Evolutionary conservation across 108 stramenopile genomes (phyloP), one percentile per base, ranked within the genome.

Genomic region (Seminavis robusta): DNA sequence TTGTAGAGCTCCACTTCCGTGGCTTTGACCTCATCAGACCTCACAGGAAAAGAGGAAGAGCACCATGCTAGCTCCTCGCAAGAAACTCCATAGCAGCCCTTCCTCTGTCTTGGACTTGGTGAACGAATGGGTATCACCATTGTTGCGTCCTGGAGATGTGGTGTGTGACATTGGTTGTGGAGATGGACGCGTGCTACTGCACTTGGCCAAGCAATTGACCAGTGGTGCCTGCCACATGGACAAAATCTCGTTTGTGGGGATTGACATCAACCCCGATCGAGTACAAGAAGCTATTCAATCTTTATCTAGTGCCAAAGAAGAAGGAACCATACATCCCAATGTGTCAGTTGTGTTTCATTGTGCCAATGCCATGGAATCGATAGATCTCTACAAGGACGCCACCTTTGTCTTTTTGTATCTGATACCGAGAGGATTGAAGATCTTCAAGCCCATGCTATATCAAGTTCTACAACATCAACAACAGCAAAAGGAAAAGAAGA

Each of bases 141-240:
- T 47, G 45, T 1, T 69, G 34, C 13, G 54, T 29, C 9, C 45
- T 4, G 39, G 45, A 20, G 80, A 82, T 61, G 19, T 17, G 6
- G 69, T 94, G 11, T 79, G 75, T 45, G 92, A 94, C 52, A 66
- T 94, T 50, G 92, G 92, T 24, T 94, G 92, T 60, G 92, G 92
- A 9, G 92, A 94, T 65, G 92, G 83, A 15, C 64, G 86, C 24
- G 73, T 88, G 2, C 49, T 94, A 3, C 47, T 90, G 25, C 75
- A 71, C 20, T 82, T 83, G 88, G 84, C 86, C 33, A 48, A 29
- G 41, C 56, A 61, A 3, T 24, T 70, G 23, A 62, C 36, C 16
- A 8, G 36, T 26, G 43, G 21, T 46, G n/a, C 24, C 0, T 25
- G 15, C 33, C 33, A n/a, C 42, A 44, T 41, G 54, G 1, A 11